Evolutionary conservation across 2,329 filamentous ascomycete species (phyloP).

Genomic region (Penicillium corylophilum): DNA sequence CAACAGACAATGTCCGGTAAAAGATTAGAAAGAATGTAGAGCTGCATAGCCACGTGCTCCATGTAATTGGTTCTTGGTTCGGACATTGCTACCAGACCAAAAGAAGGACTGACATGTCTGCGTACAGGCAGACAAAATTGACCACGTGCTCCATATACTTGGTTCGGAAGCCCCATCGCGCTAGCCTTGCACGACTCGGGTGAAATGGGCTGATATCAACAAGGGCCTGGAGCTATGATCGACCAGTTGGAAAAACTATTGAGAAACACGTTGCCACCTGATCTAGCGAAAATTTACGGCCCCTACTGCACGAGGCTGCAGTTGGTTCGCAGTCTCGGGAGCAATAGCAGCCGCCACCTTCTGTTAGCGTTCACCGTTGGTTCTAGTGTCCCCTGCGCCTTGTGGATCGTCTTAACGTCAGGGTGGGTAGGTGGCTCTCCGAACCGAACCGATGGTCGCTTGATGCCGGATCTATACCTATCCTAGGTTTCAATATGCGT

Average conservation of each 20-base stretch:
- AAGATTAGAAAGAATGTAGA: neutral
- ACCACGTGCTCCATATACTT: neutral
- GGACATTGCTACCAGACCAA: too few relatives aligned
- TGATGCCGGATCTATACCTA: neutral
- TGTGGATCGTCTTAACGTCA: neutral
- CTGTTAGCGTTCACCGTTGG: neutral
- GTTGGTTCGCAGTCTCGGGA: neutral
- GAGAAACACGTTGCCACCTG: neutral
- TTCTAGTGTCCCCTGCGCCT: neutral
- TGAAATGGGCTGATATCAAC: neutral
- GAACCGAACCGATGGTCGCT: neutral
- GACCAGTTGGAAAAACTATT: neutral
- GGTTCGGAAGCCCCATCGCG: neutral
- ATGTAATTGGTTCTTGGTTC: too few relatives aligned
- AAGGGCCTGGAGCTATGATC: neutral
- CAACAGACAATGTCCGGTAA: neutral
- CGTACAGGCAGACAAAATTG: neutral
- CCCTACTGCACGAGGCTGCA: neutral
- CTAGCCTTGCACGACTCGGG: neutral
- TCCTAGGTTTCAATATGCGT: neutral
- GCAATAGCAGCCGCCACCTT: neutral
- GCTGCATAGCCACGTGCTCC: too few relatives aligned
- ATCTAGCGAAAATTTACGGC: neutral
- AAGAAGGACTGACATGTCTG: too few relatives aligned
- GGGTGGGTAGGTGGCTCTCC: neutral